phyloP scores from a whole-genome alignment of 768 basidiomycete species.

The Mycena indigotica region DNA sequence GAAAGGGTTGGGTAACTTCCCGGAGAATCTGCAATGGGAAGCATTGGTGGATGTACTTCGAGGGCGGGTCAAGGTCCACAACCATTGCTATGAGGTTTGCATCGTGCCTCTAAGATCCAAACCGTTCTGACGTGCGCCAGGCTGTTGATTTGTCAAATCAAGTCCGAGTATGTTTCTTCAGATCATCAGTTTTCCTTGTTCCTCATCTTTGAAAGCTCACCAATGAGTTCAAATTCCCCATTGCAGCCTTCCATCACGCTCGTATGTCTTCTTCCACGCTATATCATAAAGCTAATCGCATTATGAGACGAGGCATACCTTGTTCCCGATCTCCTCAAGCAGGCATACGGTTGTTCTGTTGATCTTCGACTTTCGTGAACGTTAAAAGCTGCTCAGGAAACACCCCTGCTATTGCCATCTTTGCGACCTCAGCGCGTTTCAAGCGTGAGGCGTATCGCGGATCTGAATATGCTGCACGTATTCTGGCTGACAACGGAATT shows the following conservation, averaged over 20 bases:
- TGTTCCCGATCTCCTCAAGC: slow-evolving; percentile 73
- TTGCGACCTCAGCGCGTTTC: slow-evolving; percentile 60
- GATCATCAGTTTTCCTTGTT: too few species aligned
- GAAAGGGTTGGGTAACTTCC: slow-evolving; percentile 53
- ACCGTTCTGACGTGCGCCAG: too few species aligned
- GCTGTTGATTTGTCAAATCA: slow-evolving; percentile 1
- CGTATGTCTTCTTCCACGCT: slow-evolving; percentile 2
- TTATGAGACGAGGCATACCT: slow-evolving; percentile 71
- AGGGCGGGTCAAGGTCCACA: slow-evolving; percentile 69
- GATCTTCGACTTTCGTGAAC: background rate
- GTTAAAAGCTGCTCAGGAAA: slow-evolving; percentile 34
- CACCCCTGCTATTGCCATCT: slow-evolving; percentile 74
- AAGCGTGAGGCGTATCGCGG: slow-evolving; percentile 67
- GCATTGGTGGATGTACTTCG: slow-evolving; percentile 69
- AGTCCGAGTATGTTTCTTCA: background rate
- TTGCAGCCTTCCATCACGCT: slow-evolving; percentile 79
- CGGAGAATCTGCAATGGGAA: slow-evolving; percentile 72
- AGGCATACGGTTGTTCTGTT: slow-evolving; percentile 63
- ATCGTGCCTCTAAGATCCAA: background rate
- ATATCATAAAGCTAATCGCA: background rate
- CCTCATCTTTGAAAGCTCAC: slow-evolving; percentile 60
- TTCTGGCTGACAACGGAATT: slow-evolving; percentile 72
- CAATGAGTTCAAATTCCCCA: slow-evolving; percentile 79
- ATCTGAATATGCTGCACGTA: slow-evolving; percentile 74
- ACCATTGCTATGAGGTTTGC: slow-evolving; percentile 44